Base-by-base conservation (phyloP, 805 yeast species). In the Nematodospora valgi region DNA sequence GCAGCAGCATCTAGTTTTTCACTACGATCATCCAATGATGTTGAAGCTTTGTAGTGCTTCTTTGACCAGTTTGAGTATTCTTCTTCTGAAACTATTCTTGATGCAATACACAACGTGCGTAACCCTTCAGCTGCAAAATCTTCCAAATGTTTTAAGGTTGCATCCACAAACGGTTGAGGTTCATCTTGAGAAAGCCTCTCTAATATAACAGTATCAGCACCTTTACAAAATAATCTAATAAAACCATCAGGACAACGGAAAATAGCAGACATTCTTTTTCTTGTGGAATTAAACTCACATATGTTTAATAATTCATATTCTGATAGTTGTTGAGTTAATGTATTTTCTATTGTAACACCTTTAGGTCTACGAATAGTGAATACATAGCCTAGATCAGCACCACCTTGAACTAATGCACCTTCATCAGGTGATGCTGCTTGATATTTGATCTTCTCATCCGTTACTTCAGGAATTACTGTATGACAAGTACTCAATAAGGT, bases 361-460 rank as follows among this genome's bases (percentile, higher is more conserved):
- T 80, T 79, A 4, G 99, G 99, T 32, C 80, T 80, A 64, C 99
- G 82, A 30, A 87, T 78, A 6, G 76, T 74, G 56, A 93, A 94
- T 43, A 74, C 79, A 55, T 83, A 93, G 0, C 97, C 98, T 30
- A 91, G 64, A 51, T 69, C 70, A 0, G 97, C 93, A 12, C 96
- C 98, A 39, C 99, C 99, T 49, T 89, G 88, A 2, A 93, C 99
- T 42, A 93, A 70, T 0, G 99, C 99, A 34, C 98, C 98, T 67
- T 94, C 98, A 64, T 93, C 99, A 0, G 98, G 98, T 0, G 98
- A 89, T 0, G 98, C 96, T 1, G 99, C 98, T 62, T 93, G 99
- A 57, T 94, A 93, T 56, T 86, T 89, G 44, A 93, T 80, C 2
- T 70, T 47, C 0, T 84, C 86, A 38, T 65, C 67, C 41, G 71